These are phyloP conservation scores for Physcomitrium patens DNA, from an alignment of 225 moss, liverwort and hornwort genomes.

Conservation along the genomic window DNA sequence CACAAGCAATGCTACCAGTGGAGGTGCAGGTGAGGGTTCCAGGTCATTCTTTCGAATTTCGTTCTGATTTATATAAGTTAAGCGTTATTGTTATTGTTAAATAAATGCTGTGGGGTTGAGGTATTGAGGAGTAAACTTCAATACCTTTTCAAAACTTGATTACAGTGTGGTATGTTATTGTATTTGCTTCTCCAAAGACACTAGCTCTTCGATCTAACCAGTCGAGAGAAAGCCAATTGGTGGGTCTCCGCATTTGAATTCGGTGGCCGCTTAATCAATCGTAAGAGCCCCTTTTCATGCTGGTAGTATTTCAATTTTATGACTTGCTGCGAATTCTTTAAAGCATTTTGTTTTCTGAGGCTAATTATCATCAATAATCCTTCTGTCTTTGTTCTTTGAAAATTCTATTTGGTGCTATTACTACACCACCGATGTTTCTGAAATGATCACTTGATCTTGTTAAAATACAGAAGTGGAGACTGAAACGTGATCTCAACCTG, in stretches of 20 bases:
- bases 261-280: slow-evolving; percentile 88
- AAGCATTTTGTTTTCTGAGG: no score
- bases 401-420: no score
- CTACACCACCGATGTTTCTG: no score
- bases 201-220: slow-evolving; percentile 47
- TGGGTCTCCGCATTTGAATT: slow-evolving; percentile 70
- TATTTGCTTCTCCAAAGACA: slow-evolving; percentile 39
- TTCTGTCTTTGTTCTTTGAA: no score
- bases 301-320: no score
- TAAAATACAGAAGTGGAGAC: not conserved
- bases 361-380: no score
- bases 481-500: not conserved
- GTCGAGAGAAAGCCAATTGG: slow-evolving; percentile 40
- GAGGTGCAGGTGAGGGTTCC: slow-evolving; percentile 29
- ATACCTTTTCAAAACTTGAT: not conserved
- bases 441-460: no score
- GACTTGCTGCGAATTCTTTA: no score
- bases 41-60: slow-evolving; percentile 4
- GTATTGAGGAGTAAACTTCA: not conserved
- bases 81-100: no score
- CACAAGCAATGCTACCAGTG: slow-evolving; percentile 25
- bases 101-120: no score
- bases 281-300: slow-evolving; percentile 39
- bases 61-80: no score
- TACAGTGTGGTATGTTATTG: not conserved